Evolutionary conservation across 306 rosid species (phyloP), one percentile per base, ranked within the genome.

Genomic region (Quercus bicolor): DNA sequence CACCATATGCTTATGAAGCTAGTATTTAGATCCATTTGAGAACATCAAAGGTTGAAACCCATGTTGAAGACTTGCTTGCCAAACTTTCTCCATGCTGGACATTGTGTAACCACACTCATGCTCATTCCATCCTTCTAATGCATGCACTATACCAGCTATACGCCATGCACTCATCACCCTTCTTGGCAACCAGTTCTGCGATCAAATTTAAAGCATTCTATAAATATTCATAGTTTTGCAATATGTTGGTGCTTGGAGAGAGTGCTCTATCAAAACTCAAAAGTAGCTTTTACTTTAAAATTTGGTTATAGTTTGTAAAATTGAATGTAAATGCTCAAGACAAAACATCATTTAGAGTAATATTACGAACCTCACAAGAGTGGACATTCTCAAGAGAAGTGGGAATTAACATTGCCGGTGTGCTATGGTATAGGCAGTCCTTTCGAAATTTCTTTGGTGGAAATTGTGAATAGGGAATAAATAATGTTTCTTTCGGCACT

Each of bases 131-230:
- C 72, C 91, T 84, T 90, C 91, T 26, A 90, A 56, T 0, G 86
- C 93, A 74, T 94, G 96, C 80, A 94, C 33, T 72, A 89, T 83
- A 21, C 96, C 96, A 0, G 90, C 97, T 6, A 90, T 66, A 2
- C 96, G 90, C 89, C 89, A 86, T 0, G 90, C 97, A 68, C 98
- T 94, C 94, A 94, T 92, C 60, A 87, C 93, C 64, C 93, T 85
- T 77, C 98, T 89, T 61, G 92, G 90, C 16, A 94, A 55, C 98
- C 97, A 91, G 14, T 87, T 84, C 88, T 87, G 88, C 64, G 54
- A 72, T 2, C 45, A 76, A 12, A 59, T 15, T 48, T 4, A 80
- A 82, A 74, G 34, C 16, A 1, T 16, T 34, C 72, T 8, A 8
- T 60, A 59, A 69, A 7, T 37, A n/a, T 33, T 33, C 37, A 33